A percentile compares a stretch with the other conserved stretches of the same genome.
Evolutionary conservation across 2,329 filamentous ascomycete genomes (phyloP).

Genomic region (Herpotrichia juniperi): DNA sequence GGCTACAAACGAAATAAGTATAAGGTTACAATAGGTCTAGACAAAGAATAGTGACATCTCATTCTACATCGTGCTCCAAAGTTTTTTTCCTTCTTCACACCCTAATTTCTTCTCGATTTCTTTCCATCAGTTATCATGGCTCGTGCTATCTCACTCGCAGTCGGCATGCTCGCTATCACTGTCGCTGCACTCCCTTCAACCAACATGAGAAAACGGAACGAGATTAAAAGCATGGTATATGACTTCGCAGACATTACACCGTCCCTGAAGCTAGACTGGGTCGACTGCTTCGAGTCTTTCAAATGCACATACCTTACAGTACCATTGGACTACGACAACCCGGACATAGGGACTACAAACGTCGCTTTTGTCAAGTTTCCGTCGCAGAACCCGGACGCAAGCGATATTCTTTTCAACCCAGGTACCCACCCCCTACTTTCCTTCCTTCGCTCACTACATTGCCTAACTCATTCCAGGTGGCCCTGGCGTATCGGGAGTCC

Average conservation of each 20-base stretch:
- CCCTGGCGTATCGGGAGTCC: conserved; percentile 53
- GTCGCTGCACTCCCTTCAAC: not conserved
- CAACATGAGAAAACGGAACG: not conserved
- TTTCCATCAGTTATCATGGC: not conserved
- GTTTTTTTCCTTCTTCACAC: too few relatives aligned
- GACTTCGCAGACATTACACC: conserved; percentile 6
- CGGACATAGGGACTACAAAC: conserved; percentile 33
- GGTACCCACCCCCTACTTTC: conserved; percentile 20
- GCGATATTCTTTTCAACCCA: conserved; percentile 48
- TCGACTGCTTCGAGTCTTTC: conserved; percentile 49
- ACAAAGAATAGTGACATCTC: too few relatives aligned
- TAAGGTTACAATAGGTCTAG: too few relatives aligned
- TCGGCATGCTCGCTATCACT: not conserved
- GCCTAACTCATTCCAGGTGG: conserved; percentile 27
- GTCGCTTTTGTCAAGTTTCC: conserved; percentile 48
- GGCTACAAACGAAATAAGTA: too few relatives aligned
- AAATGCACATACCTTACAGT: conserved; percentile 58
- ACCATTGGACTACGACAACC: conserved; percentile 48
- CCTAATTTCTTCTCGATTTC: too few relatives aligned
- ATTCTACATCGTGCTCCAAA: too few relatives aligned
- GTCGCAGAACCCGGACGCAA: conserved; percentile 48
- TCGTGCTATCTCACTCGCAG: not conserved
- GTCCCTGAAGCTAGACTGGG: conserved; percentile 6
- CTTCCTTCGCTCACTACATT: not conserved
- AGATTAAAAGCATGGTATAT: not conserved